Percentiles rank a stretch among this genome's conserved stretches.
These are phyloP conservation scores for Capsicum baccatum DNA, from an alignment of 257 asterid species.

Conservation along the genomic window DNA sequence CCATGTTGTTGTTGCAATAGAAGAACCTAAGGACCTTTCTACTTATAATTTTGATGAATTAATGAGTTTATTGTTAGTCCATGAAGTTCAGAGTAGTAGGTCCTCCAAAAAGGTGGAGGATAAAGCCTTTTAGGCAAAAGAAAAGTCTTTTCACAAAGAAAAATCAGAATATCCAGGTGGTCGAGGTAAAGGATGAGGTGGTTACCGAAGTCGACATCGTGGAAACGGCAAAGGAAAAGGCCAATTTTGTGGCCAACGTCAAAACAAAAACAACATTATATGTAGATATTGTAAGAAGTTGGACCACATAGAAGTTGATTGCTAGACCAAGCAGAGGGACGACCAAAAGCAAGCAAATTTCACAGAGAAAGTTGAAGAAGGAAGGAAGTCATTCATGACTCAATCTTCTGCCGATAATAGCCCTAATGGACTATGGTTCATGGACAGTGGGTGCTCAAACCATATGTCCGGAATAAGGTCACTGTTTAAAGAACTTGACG, in stretches of 20 bases:
- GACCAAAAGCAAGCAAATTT: not conserved
- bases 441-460: not conserved
- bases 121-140: too few species aligned
- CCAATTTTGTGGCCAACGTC: not conserved
- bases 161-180: not conserved
- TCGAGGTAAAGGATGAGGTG: not conserved
- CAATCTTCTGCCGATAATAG: not conserved
- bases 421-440: not conserved
- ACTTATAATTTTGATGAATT: too few species aligned
- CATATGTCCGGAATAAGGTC: not conserved
- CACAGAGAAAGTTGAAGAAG: conserved; percentile 14
- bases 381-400: conserved; percentile 26
- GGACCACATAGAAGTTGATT: conserved; percentile 25
- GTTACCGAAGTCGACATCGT: not conserved
- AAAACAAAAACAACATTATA: not conserved
- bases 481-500: conserved; percentile 30
- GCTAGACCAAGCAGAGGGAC: conserved; percentile 23
- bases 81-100: too few species aligned
- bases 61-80: too few species aligned
- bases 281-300: conserved; percentile 21
- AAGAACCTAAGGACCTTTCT: too few species aligned
- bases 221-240: not conserved
- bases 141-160: not conserved
- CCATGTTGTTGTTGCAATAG: too few species aligned
- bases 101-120: too few species aligned